phyloP scores from a whole-genome alignment of 768 basidiomycete genomes.

The Suillus fuscotomentosus region DNA sequence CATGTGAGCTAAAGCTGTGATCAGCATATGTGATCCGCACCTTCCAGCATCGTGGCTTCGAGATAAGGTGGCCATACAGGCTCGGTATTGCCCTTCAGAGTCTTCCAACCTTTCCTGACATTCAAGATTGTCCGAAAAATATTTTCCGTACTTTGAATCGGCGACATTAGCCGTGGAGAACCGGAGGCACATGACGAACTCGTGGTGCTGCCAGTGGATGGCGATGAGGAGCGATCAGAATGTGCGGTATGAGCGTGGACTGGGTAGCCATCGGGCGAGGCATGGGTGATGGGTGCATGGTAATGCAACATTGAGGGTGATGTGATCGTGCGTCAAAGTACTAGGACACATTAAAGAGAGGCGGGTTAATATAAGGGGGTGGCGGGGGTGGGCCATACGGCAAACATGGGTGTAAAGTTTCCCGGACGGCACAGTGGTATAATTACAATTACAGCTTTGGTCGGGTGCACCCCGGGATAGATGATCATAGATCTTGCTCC shows the following conservation, averaged over 20 bases:
- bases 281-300: slow-evolving; percentile 5
- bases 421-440: slow-evolving; percentile 16
- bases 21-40: slow-evolving; percentile 33
- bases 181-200: background rate
- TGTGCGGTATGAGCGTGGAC: background rate
- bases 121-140: slow-evolving; percentile 67
- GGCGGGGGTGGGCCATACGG: slow-evolving; percentile 16
- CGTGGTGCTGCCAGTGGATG: background rate
- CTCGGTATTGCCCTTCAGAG: slow-evolving; percentile 61
- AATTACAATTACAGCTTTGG: slow-evolving; percentile 10
- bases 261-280: slow-evolving; percentile 2
- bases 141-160: slow-evolving; percentile 35
- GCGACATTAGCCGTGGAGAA: slow-evolving; percentile 13
- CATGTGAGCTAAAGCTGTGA: slow-evolving; percentile 17
- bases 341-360: slow-evolving; percentile 1
- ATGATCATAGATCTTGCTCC: background rate
- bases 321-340: slow-evolving; percentile 5
- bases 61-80: slow-evolving; percentile 80
- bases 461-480: background rate
- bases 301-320: slow-evolving; percentile 17
- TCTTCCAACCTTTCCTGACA: slow-evolving; percentile 76
- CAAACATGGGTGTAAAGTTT: slow-evolving; percentile 12
- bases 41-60: slow-evolving; percentile 76
- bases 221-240: background rate
- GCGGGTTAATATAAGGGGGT: slow-evolving; percentile 23